Conservation (phyloP, 495 filamentous ascomycete species). For the Hyaloscypha variabilis region DNA sequence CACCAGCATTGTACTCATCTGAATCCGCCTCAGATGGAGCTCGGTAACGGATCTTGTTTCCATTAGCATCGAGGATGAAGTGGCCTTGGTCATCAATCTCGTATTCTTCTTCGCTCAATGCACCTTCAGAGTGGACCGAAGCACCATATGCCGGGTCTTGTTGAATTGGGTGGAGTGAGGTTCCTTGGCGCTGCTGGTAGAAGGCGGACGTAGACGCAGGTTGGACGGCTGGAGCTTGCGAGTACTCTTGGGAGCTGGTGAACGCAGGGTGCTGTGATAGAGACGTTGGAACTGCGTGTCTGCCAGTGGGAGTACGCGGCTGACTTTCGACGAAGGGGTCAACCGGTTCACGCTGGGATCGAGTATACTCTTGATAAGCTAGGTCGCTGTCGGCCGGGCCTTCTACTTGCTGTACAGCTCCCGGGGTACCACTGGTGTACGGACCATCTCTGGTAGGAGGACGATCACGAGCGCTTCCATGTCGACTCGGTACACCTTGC, state of each 20-base stretch:
- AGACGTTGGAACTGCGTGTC: slow-evolving; percentile 7
- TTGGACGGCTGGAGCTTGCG: slow-evolving; percentile 43
- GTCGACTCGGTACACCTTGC: slow-evolving; percentile 69
- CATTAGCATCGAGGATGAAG: slow-evolving; percentile 47
- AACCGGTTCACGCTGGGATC: slow-evolving; percentile 27
- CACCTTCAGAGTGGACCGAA: slow-evolving; percentile 49
- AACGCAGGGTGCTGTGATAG: slow-evolving; percentile 15
- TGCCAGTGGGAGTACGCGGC: slow-evolving; percentile 13
- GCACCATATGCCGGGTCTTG: slow-evolving; percentile 15
- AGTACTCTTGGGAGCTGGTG: slow-evolving; percentile 33
- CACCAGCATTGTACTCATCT: slow-evolving; percentile 52
- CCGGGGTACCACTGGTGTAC: slow-evolving; percentile 37
- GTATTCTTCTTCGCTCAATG: slow-evolving; percentile 61
- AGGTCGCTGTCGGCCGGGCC: slow-evolving; percentile 27
- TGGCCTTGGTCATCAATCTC: slow-evolving; percentile 52
- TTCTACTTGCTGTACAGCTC: slow-evolving; percentile 18
- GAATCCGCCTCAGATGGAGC: slow-evolving; percentile 41
- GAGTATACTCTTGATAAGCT: slow-evolving; percentile 33
- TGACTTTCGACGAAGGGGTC: slow-evolving; percentile 30
- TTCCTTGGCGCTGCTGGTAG: slow-evolving; percentile 32
- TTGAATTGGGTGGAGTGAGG: slow-evolving; percentile 27
- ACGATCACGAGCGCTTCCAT: slow-evolving; percentile 45
- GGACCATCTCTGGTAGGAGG: slow-evolving; percentile 52
- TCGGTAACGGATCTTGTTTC: slow-evolving; percentile 47
- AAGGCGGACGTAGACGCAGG: slow-evolving; percentile 35